These are phyloP conservation scores for Sinapis alba DNA, from an alignment of 441 rosid species.

Conservation along the genomic window DNA sequence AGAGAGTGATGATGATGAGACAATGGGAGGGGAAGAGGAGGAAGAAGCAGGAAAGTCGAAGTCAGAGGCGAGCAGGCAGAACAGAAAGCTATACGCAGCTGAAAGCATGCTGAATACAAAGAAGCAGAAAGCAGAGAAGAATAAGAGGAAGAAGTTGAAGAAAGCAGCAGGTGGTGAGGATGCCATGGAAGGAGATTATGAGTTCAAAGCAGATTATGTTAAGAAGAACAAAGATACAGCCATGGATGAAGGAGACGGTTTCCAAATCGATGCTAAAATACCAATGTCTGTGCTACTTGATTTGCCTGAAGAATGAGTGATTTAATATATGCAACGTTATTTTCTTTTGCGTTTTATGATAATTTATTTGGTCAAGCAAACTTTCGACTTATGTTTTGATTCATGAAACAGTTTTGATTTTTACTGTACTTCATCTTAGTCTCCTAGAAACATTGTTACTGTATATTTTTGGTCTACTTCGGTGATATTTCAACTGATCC, in stretches of 20 bases:
- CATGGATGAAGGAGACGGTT: constrained; percentile 53
- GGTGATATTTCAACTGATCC: too few species aligned
- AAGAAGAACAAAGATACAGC: constrained; percentile 48
- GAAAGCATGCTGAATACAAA: constrained; percentile 81
- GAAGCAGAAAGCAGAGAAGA: constrained; percentile 75
- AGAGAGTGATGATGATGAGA: constrained; percentile 52
- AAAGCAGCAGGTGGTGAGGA: constrained; percentile 48
- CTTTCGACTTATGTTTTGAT: constrained; percentile 1
- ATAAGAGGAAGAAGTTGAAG: constrained; percentile 64
- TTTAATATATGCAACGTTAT: background rate
- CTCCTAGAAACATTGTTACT: too few species aligned
- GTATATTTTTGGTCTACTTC: too few species aligned
- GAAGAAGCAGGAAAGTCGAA: constrained; percentile 38
- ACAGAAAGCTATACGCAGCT: constrained; percentile 65
- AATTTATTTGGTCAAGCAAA: background rate
- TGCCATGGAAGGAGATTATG: constrained; percentile 71
- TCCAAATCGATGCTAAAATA: constrained; percentile 40
- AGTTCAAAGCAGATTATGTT: constrained; percentile 77
- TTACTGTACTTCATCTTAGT: too few species aligned
- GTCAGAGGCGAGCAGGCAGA: constrained; percentile 58
- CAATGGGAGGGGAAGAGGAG: constrained; percentile 49
- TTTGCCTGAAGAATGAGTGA: constrained; percentile 48
- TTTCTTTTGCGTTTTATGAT: constrained; percentile 14
- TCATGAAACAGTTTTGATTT: constrained; percentile 23
- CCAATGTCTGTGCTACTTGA: constrained; percentile 61